Evolutionary conservation across 345 rosid species (phyloP).

Genomic region (Nephelium lappaceum): DNA sequence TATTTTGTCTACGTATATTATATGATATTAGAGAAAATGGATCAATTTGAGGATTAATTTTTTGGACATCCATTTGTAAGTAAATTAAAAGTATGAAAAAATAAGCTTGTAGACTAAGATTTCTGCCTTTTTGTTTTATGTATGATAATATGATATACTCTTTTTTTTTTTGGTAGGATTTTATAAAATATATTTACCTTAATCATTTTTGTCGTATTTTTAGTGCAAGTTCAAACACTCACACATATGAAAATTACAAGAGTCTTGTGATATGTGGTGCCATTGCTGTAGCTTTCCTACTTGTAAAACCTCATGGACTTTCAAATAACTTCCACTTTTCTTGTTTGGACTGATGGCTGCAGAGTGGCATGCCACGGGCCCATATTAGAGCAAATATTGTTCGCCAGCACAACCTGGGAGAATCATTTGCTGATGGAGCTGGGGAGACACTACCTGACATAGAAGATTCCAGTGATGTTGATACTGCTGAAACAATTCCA

Average conservation of each 20-base stretch:
- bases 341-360: conserved; percentile 27
- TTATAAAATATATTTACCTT: background rate
- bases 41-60: background rate
- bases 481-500: conserved; percentile 20
- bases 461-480: conserved; percentile 38
- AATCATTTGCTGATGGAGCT: conserved; percentile 35
- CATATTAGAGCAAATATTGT: conserved; percentile 54
- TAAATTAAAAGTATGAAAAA: background rate
- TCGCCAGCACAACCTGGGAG: conserved; percentile 41
- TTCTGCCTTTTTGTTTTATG: background rate
- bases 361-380: conserved; percentile 49
- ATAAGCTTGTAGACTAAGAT: background rate
- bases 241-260: background rate
- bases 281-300: no score
- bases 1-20: background rate
- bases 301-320: background rate
- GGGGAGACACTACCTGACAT: conserved; percentile 30
- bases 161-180: background rate
- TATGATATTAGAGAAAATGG: background rate
- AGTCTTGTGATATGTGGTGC: background rate
- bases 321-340: conserved; percentile 1
- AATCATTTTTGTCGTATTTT: background rate
- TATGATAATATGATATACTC: background rate
- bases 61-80: background rate
- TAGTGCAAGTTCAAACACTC: background rate